Conservation (phyloP, 176 grass and related monocot species). For the barley (Hordeum vulgare) region DNA sequence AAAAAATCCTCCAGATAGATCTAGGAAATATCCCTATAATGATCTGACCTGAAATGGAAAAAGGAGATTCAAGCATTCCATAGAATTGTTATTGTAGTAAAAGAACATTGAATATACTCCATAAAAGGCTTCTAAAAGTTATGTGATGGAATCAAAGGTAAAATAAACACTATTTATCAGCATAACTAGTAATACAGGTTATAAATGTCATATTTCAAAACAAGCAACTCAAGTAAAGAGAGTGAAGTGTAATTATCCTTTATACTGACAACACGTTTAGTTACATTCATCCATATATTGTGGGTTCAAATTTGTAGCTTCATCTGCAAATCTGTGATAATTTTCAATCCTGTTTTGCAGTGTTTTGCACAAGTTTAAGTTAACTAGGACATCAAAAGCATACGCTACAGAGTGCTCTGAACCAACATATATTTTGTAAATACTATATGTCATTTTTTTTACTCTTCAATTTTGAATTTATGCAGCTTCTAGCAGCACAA, state of each 20-base stretch:
- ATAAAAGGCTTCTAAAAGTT: too few species aligned
- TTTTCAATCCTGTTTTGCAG: neutral
- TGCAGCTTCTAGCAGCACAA: neutral
- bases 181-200: neutral
- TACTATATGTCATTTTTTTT: neutral
- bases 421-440: neutral
- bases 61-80: too few species aligned
- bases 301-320: neutral
- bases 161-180: too few species aligned
- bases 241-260: neutral
- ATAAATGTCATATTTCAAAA: neutral
- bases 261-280: neutral
- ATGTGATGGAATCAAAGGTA: too few species aligned
- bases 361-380: neutral
- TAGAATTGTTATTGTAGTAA: too few species aligned
- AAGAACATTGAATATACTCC: too few species aligned
- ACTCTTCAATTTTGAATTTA: neutral
- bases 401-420: neutral
- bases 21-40: too few species aligned
- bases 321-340: neutral
- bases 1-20: too few species aligned
- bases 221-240: neutral
- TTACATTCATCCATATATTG: neutral
- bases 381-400: neutral
- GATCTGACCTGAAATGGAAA: too few species aligned